phyloP scores from a whole-genome alignment of 768 basidiomycete species.

The Coprinopsis cinerea region DNA sequence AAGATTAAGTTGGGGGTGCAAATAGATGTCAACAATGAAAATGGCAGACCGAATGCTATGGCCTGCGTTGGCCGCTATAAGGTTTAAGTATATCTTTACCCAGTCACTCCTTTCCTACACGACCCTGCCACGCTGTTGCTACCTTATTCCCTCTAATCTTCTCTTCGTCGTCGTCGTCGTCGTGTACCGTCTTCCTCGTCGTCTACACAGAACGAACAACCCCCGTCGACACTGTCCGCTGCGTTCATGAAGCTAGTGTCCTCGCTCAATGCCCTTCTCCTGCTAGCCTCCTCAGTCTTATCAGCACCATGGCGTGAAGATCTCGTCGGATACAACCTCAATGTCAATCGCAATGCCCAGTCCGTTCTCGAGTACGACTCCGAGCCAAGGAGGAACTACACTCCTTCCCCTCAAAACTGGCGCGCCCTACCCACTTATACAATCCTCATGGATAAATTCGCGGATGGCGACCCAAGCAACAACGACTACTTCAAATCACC shows the following conservation, averaged over 20 bases:
- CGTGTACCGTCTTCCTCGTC: slow-evolving; percentile 3
- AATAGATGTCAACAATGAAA: too few relatives aligned
- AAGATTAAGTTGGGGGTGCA: too few relatives aligned
- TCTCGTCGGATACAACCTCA: slow-evolving; percentile 72
- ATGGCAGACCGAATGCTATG: too few relatives aligned
- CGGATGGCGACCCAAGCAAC: slow-evolving; percentile 87
- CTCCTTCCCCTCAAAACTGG: slow-evolving; percentile 82
- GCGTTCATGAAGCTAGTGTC: slow-evolving; percentile 42
- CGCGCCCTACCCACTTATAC: slow-evolving; percentile 75
- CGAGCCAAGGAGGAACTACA: slow-evolving; percentile 60
- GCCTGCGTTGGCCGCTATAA: too few relatives aligned
- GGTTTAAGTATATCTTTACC: too few relatives aligned
- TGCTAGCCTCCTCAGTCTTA: slow-evolving; percentile 30
- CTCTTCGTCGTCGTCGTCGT: background rate
- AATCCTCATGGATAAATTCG: slow-evolving; percentile 87
- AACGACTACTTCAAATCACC: slow-evolving; percentile 82
- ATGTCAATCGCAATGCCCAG: slow-evolving; percentile 66
- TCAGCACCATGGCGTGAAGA: slow-evolving; percentile 67
- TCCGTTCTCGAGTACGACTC: slow-evolving; percentile 61
- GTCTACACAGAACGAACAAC: slow-evolving; percentile 1
- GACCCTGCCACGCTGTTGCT: too few relatives aligned
- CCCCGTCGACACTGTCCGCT: slow-evolving; percentile 3
- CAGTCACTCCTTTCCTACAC: too few relatives aligned
- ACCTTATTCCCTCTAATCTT: too few relatives aligned
- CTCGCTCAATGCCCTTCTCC: slow-evolving; percentile 34